Evolutionary conservation across 1,284 basidiomycete genomes (phyloP).

Genomic region (Sporisorium reilianum): DNA sequence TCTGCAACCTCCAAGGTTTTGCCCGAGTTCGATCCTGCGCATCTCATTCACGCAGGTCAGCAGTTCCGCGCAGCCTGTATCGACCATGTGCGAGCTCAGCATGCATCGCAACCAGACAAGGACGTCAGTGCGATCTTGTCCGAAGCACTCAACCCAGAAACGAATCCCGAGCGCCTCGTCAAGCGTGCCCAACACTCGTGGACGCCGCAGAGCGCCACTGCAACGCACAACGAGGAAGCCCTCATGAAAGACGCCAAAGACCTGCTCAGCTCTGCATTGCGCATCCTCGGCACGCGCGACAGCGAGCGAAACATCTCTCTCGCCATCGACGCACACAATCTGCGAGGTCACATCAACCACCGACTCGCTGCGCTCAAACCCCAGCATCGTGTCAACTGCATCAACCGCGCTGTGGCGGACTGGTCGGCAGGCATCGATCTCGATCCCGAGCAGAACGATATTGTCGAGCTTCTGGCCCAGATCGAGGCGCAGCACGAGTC

Average conservation of each 20-base stretch:
- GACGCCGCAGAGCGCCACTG: not conserved
- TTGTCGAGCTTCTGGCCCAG: conserved; percentile 10
- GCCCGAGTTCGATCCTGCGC: conserved; percentile 19
- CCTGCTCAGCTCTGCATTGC: conserved; percentile 28
- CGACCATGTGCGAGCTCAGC: conserved; percentile 8
- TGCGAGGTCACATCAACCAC: conserved; percentile 32
- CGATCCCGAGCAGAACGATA: conserved; percentile 20
- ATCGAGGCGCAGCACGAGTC: conserved; percentile 15
- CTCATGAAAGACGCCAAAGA: conserved; percentile 23
- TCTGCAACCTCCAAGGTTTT: not conserved
- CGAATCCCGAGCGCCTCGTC: conserved; percentile 21
- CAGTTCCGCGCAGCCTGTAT: conserved; percentile 26
- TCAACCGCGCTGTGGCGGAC: conserved; percentile 27
- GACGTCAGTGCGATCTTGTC: conserved; percentile 17
- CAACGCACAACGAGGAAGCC: conserved; percentile 6
- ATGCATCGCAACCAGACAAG: conserved; percentile 4
- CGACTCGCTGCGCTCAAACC: conserved; percentile 25
- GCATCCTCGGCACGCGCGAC: conserved; percentile 28
- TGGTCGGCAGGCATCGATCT: conserved; percentile 31
- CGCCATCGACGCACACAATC: conserved; percentile 30
- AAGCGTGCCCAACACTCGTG: conserved; percentile 2
- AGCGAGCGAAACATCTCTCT: conserved; percentile 32
- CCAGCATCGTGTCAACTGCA: conserved; percentile 18
- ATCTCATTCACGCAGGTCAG: conserved; percentile 21
- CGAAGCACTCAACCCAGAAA: conserved; percentile 34